Evolutionary conservation across 2,329 filamentous ascomycete species (phyloP).

Genomic region (Camillea tinctor): DNA sequence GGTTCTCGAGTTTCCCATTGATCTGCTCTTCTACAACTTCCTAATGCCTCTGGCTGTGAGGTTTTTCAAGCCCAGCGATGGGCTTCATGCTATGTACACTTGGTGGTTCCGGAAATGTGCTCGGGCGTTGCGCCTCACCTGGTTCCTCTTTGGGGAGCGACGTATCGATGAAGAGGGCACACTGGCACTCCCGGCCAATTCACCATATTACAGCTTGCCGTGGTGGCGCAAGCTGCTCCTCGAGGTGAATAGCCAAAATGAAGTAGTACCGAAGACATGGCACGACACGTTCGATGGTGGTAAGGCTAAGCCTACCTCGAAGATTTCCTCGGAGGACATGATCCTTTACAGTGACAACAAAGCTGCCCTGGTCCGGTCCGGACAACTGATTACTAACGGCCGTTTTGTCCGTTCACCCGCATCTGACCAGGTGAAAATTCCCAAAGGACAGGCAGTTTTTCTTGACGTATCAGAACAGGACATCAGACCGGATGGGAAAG

Average conservation of each 20-base stretch:
- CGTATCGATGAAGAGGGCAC: slow-evolving; percentile 77
- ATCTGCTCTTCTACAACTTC: slow-evolving; percentile 95
- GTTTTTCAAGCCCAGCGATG: slow-evolving; percentile 82
- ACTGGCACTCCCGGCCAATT: slow-evolving; percentile 45
- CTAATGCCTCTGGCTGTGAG: slow-evolving; percentile 84
- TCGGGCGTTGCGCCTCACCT: slow-evolving; percentile 73
- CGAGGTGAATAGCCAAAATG: slow-evolving; percentile 40
- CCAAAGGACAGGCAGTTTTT: slow-evolving; percentile 80
- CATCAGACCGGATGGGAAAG: slow-evolving; percentile 59
- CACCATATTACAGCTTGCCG: slow-evolving; percentile 32
- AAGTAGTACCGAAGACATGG: slow-evolving; percentile 59
- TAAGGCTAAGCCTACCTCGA: slow-evolving; percentile 41
- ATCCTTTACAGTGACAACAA: slow-evolving; percentile 39
- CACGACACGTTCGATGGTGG: slow-evolving; percentile 50
- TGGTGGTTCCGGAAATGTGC: slow-evolving; percentile 97
- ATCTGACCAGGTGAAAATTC: slow-evolving; percentile 91
- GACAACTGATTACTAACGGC: slow-evolving; percentile 66
- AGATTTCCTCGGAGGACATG: slow-evolving; percentile 38
- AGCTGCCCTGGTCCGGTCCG: slow-evolving; percentile 43
- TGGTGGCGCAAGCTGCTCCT: slow-evolving; percentile 46
- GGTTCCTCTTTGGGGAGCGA: slow-evolving; percentile 89
- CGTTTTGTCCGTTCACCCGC: slow-evolving; percentile 89
- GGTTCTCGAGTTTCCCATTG: slow-evolving; percentile 89
- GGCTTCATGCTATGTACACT: slow-evolving; percentile 79
- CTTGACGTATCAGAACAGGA: slow-evolving; percentile 70